Evolutionary conservation across 805 yeast species (phyloP).

Genomic region (Teunomyces atbi): DNA sequence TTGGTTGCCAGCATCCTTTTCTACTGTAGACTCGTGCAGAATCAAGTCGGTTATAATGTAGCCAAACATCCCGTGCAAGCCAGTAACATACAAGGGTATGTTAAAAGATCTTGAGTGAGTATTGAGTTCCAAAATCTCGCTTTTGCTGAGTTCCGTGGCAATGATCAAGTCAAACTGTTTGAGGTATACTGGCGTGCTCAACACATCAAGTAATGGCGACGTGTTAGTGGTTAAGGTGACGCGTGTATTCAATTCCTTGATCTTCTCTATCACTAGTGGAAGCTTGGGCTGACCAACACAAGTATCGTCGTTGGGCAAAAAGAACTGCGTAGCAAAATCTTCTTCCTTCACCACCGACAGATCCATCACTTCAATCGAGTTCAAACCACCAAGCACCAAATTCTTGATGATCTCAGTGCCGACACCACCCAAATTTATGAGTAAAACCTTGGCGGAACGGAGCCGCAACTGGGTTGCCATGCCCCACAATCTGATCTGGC

Average conservation of each 20-base stretch:
- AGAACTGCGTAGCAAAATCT: constrained; percentile 76
- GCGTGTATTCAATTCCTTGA: constrained; percentile 76
- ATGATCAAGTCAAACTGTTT: constrained; percentile 65
- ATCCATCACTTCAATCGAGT: constrained; percentile 72
- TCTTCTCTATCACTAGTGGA: constrained; percentile 51
- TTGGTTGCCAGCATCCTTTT: constrained; percentile 48
- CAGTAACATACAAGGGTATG: constrained; percentile 68
- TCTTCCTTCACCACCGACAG: constrained; percentile 48
- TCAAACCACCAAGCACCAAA: constrained; percentile 84
- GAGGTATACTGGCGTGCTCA: constrained; percentile 38
- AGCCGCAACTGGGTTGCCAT: constrained; percentile 81
- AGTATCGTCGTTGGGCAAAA: constrained; percentile 49
- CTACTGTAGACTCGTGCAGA: constrained; percentile 54
- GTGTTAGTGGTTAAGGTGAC: constrained; percentile 56
- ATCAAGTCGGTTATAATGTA: constrained; percentile 78
- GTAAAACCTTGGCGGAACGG: constrained; percentile 66
- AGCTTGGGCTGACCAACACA: constrained; percentile 59
- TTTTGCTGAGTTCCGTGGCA: constrained; percentile 60
- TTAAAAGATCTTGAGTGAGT: constrained; percentile 50
- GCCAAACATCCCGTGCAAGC: constrained; percentile 79
- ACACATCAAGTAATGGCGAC: constrained; percentile 15
- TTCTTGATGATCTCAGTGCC: constrained; percentile 85
- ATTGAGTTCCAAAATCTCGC: constrained; percentile 50
- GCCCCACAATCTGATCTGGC: constrained; percentile 97
- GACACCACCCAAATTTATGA: constrained; percentile 72